Percentiles rank a stretch among this genome's conserved stretches.
These are phyloP conservation scores for Mrakiaceae sp. DNA, from an alignment of 1,284 basidiomycete species.

Conservation along the genomic window DNA sequence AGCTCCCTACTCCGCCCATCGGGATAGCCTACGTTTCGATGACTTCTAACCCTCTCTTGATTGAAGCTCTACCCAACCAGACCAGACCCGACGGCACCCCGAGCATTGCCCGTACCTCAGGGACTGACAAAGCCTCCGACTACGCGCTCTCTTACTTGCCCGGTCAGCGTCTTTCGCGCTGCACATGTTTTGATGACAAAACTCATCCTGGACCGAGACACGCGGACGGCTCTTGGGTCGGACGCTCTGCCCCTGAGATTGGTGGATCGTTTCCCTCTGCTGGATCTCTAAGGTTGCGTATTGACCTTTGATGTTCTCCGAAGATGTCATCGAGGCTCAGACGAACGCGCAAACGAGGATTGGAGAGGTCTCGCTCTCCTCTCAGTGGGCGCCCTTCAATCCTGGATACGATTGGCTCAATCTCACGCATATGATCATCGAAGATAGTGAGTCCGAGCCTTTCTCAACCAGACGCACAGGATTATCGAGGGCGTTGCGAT, in stretches of 20 bases:
- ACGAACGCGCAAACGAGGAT: slow-evolving; percentile 25
- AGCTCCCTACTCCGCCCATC: too few species aligned
- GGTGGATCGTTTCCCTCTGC: slow-evolving; percentile 7
- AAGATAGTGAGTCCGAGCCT: not conserved
- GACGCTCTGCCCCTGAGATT: slow-evolving; percentile 43
- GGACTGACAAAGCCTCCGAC: slow-evolving; percentile 37
- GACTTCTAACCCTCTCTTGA: not conserved
- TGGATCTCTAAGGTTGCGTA: not conserved
- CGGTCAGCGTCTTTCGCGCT: slow-evolving; percentile 36
- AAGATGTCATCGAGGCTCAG: slow-evolving; percentile 43
- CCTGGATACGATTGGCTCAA: slow-evolving; percentile 5
- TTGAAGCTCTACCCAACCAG: slow-evolving; percentile 1
- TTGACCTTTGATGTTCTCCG: not conserved
- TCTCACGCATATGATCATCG: not conserved
- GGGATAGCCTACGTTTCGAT: too few species aligned
- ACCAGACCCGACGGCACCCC: slow-evolving; percentile 39
- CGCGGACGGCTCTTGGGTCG: slow-evolving; percentile 24
- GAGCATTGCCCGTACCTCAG: slow-evolving; percentile 31
- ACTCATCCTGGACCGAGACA: slow-evolving; percentile 37
- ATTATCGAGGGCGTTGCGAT: too few species aligned
- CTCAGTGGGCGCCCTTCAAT: slow-evolving; percentile 13
- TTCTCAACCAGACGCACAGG: too few species aligned
- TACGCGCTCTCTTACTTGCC: slow-evolving; percentile 39
- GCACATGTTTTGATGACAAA: slow-evolving; percentile 38
- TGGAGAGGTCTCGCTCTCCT: slow-evolving; percentile 52